Base-by-base conservation (phyloP, 306 rosid species). In the Casuarina cunninghamiana region DNA sequence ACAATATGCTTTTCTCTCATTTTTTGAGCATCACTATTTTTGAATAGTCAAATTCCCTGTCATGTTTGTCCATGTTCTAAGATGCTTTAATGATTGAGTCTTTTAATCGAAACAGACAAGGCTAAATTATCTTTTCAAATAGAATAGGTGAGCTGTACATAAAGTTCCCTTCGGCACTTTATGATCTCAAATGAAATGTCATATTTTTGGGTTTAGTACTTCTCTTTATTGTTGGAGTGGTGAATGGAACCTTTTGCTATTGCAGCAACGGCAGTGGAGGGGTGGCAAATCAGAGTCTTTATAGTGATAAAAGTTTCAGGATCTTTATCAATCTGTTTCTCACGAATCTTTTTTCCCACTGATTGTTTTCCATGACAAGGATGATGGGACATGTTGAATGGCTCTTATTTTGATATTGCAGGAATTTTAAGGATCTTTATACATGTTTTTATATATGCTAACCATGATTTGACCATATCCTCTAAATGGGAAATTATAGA, bases 221-320 rank as follows among this genome's bases (percentile, higher is more conserved):
- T 58, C 10, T n/a, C 35, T 19, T 57, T 57, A 57, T 26, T 57
- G 65, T 58, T 58, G 2, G 3, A 15, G 70, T 8, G 26, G 46
- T 39, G 46, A 65, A 65, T 13, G 48, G 13, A 65, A 65, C 38
- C 48, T 65, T 65, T 65, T 65, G 70, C 46, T 65, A 65, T 39
- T 65, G 39, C 48, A 65, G 70, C 32, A 39, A 12, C 46, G 48
- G 12, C 3, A 15, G 5, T 38, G 32, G 16, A 16, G 32, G 38
- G 44, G 70, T 38, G 70, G 26, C 13, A 17, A 65, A 39, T 65
- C 43, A 61, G n/a, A 35, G 68, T 37, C 68, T 61, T 42, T 3
- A 61, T 32, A 5, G 68, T 65, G 17, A 5, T 15, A 37, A 41
- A 11, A 63, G 46, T 63, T 26, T 26, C 32, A 26, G 32, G 32